A percentile compares a stretch with the other conserved stretches of the same genome.
Conservation (phyloP, 75 land plant species). For the Selaginella tamariscina region DNA sequence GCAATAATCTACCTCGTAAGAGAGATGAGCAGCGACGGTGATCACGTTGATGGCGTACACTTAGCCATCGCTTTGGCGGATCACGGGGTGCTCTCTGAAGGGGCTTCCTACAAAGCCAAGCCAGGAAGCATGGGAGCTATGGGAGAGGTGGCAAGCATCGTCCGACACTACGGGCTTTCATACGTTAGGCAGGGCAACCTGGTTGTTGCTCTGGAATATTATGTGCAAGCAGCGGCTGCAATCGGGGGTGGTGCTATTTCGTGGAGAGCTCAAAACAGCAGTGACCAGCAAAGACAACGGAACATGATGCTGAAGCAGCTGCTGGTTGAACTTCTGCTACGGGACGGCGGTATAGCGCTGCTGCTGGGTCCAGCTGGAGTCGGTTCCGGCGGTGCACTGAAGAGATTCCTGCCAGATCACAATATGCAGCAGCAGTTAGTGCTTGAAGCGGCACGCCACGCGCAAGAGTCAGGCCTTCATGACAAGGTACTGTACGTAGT, state of each 20-base stretch:
- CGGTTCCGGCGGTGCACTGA: conserved; percentile 75
- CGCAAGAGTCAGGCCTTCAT: conserved; percentile 78
- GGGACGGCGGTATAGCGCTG: conserved; percentile 76
- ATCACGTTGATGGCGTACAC: conserved; percentile 74
- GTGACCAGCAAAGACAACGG: conserved; percentile 70
- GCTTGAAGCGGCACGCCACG: conserved; percentile 80
- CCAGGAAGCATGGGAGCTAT: conserved; percentile 71
- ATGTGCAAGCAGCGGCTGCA: conserved; percentile 90
- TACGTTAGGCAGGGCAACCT: conserved; percentile 57
- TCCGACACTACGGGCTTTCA: conserved; percentile 69
- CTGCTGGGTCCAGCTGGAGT: conserved; percentile 74
- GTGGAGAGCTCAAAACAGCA: conserved; percentile 55
- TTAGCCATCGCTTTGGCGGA: conserved; percentile 72
- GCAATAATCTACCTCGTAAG: conserved; percentile 61
- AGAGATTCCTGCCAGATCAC: conserved; percentile 54
- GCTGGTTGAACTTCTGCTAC: conserved; percentile 39
- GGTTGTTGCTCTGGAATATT: conserved; percentile 69
- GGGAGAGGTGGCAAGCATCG: conserved; percentile 63
- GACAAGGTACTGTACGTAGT: conserved; percentile 44
- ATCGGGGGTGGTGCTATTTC: conserved; percentile 86
- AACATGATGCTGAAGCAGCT: conserved; percentile 79
- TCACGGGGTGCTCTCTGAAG: conserved; percentile 59
- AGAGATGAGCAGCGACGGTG: conserved; percentile 57
- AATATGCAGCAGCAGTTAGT: conserved; percentile 49
- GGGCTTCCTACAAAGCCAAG: conserved; percentile 39